Evolutionary conservation across 805 yeast species (phyloP), one percentile per base, ranked within the genome.

Genomic region (Clavispora carvajalis): DNA sequence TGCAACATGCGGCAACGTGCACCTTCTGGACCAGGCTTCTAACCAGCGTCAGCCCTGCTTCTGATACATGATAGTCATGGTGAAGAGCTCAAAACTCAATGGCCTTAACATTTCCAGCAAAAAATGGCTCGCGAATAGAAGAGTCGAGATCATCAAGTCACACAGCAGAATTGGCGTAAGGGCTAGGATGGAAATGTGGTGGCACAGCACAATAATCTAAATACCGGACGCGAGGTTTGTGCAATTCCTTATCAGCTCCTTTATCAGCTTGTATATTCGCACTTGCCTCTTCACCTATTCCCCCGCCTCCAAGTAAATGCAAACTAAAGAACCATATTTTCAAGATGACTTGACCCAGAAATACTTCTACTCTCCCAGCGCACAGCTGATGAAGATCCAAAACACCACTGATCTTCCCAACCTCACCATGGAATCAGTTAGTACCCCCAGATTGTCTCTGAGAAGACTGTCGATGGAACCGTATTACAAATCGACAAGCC

Each of bases 391-490:
- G 29, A 46, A 48, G 21, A 37, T 49, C 7, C 40, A 47, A 9
- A 34, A 38, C 4, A 39, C 51, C 10, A 43, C 39, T 11, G 48
- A 49, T 12, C 33, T 39, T 15, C 36, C 36, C 9, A 10, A n/a
- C 18, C 18, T 26, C 12, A 7, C 36, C 9, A 21, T 16, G 5
- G 36, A 33, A 7, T 8, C 24, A 10, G 24, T 15, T 11, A n/a
- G 13, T n/a, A 33, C 26, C 16, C 36, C 36, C 18, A 33, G 9
- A 15, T 12, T n/a, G 4, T 25, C 41, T 11, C 44, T 33, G 40
- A 43, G 53, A 34, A 39, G 52, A 18, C 46, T 36, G 33, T 48
- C 52, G 9, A 45, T 45, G 38, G 52, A 49, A 22, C 53, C 53
- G 6, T 49, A 49, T 38, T 49, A 43, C 34, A 42, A 38, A 12